Base-by-base conservation (phyloP, 495 filamentous ascomycete species). In the Pyrenopolyporus hunteri region DNA sequence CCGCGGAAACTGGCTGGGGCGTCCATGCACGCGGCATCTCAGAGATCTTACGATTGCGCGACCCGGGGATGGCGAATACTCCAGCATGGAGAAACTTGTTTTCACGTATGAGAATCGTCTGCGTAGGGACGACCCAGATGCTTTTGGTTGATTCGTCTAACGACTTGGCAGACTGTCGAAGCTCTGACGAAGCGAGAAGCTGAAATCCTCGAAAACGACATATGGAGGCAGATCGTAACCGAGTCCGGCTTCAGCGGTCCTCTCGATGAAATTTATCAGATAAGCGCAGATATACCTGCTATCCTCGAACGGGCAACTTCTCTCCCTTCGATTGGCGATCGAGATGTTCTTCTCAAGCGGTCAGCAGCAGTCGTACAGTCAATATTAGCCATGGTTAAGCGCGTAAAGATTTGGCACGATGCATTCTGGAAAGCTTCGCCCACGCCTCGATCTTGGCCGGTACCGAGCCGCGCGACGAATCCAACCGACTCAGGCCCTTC, bases 1-100 rank as follows among this genome's bases (percentile, higher is more conserved):
- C 57, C 4, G 48, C 42, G 7, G 29, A 46, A 46, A 54, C 31
- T 32, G 57, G 57, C n/a, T 60, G 57, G 57, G 26, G 57, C 11
- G 48, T 54, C 11, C 57, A 60, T 16, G 48, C 57, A 40, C 48
- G 32, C 4, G 57, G 57, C 10, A 53, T 60, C 7, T 36, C 48
- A 16, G 57, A 60, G 17, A 47, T 60, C 9, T 31, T 60, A 40
- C 57, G 57, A 22, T 16, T 60, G 40, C 57, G 57, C 1, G 49
- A 47, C 31, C 57, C 39, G 32, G 47, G 32, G 23, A 54, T 17
- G 40, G 20, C 49, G 19, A 60, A 22, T 23, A 60, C 57, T 13
- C 57, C 48, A 25, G 57, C 57, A 20, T 60, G 57, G 57, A 39
- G 57, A n/a, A 48, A 60, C 25, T 40, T 60, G 17, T 60, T 54